A percentile compares a stretch with the other conserved stretches of the same genome.
phyloP scores from a whole-genome alignment of 257 asterid species.

The Petunia secreta region DNA sequence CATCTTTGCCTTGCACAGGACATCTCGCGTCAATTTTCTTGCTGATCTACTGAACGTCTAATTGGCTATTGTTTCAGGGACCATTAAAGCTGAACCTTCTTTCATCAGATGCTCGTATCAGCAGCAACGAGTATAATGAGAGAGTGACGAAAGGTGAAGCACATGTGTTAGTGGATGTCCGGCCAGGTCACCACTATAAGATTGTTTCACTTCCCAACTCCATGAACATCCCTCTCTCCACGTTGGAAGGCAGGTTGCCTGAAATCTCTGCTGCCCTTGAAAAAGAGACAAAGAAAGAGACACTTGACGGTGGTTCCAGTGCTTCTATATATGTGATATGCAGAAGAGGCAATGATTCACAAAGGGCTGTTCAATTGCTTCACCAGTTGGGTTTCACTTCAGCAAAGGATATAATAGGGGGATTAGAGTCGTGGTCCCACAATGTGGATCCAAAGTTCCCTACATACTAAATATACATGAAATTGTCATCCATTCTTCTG shows the following conservation, averaged over 20 bases:
- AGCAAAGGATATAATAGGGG: conserved; percentile 73
- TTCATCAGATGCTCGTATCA: conserved; percentile 69
- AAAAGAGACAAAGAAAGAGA: conserved; percentile 36
- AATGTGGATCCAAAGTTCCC: conserved; percentile 73
- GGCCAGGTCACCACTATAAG: conserved; percentile 87
- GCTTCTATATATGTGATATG: conserved; percentile 75
- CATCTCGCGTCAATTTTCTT: neutral
- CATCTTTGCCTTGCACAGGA: neutral
- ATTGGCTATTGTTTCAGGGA: conserved; percentile 51
- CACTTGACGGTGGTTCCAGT: conserved; percentile 26
- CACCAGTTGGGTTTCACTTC: conserved; percentile 53
- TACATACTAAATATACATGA: conserved; percentile 44
- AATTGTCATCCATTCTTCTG: neutral
- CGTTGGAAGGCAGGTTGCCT: conserved; percentile 51
- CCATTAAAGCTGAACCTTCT: conserved; percentile 77
- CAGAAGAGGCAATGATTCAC: conserved; percentile 96
- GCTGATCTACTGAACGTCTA: neutral
- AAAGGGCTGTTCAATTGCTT: conserved; percentile 77
- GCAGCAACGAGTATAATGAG: conserved; percentile 71
- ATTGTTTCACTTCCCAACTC: conserved; percentile 75
- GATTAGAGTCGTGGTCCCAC: conserved; percentile 70
- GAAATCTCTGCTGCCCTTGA: conserved; percentile 60
- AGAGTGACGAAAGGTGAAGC: conserved; percentile 53
- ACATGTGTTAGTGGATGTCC: conserved; percentile 76
- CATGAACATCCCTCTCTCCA: conserved; percentile 68